phyloP scores from a whole-genome alignment of 371 early-diverging fungal genomes.

The Apophysomyces ossiformis region DNA sequence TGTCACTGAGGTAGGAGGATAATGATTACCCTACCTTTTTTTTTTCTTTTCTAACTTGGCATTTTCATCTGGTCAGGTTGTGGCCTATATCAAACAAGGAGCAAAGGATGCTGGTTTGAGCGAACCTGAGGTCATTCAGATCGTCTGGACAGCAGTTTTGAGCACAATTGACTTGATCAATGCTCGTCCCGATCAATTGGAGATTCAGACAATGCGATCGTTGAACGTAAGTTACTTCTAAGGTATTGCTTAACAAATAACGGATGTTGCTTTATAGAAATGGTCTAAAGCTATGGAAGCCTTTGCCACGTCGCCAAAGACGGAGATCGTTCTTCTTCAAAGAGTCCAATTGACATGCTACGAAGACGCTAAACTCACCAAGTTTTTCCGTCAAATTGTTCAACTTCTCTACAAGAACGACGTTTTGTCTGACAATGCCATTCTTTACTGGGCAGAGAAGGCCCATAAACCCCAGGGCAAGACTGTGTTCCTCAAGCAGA shows the following conservation, averaged over 20 bases:
- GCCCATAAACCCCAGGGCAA: conserved; percentile 88
- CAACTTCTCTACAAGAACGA: conserved; percentile 87
- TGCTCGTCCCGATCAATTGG: conserved; percentile 83
- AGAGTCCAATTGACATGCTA: conserved; percentile 84
- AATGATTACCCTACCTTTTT: not conserved
- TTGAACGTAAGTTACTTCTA: conserved; percentile 44
- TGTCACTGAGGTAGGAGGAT: conserved; percentile 38
- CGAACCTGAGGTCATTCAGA: conserved; percentile 75
- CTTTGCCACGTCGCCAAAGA: conserved; percentile 81
- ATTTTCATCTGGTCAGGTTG: conserved; percentile 45
- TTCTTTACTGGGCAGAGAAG: conserved; percentile 92
- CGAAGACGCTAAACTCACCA: conserved; percentile 87
- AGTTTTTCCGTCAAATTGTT: conserved; percentile 83
- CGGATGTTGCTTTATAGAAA: conserved; percentile 28
- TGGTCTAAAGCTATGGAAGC: conserved; percentile 74
- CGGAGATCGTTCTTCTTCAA: conserved; percentile 84
- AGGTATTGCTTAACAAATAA: not conserved
- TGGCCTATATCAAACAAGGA: conserved; percentile 65
- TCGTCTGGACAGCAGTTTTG: conserved; percentile 85
- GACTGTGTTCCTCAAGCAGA: conserved; percentile 89
- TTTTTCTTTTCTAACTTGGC: conserved; percentile 10
- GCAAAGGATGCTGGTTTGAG: conserved; percentile 76
- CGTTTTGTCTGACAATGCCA: conserved; percentile 86
- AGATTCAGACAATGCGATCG: conserved; percentile 71
- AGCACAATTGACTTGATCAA: conserved; percentile 74